phyloP scores from a whole-genome alignment of 306 rosid species.

The Chamaecrista fasciculata region DNA sequence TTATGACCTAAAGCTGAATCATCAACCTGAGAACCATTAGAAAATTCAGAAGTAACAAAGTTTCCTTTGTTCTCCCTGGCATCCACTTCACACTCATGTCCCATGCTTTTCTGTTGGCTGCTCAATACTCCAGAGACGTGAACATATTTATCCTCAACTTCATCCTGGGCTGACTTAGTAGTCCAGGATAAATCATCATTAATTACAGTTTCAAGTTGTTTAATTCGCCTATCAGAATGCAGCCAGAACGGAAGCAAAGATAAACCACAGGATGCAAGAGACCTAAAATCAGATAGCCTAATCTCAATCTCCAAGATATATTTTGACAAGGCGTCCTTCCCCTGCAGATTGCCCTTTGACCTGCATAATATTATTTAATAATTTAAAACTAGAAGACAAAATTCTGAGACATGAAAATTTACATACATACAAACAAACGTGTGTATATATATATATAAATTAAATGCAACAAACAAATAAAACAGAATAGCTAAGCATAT shows the following conservation, averaged over 20 bases:
- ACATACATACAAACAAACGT: too few species aligned
- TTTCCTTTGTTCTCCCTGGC: slow-evolving; percentile 25
- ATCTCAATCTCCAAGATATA: slow-evolving; percentile 74
- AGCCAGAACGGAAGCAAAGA: slow-evolving; percentile 87
- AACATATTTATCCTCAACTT: slow-evolving; percentile 40
- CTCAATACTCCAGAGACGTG: slow-evolving; percentile 31
- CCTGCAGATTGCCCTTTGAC: slow-evolving; percentile 44
- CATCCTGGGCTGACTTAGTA: slow-evolving; percentile 33
- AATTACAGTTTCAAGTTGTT: slow-evolving; percentile 60
- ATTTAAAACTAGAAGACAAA: not conserved
- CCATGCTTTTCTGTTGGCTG: slow-evolving; percentile 32
- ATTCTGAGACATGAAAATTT: not conserved
- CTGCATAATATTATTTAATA: slow-evolving; percentile 43
- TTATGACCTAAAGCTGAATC: slow-evolving; percentile 26
- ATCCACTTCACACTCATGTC: slow-evolving; percentile 36
- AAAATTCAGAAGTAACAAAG: slow-evolving; percentile 36
- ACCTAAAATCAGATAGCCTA: slow-evolving; percentile 74
- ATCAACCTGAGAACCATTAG: slow-evolving; percentile 35
- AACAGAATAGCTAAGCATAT: slow-evolving; percentile 1
- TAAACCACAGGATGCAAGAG: slow-evolving; percentile 59
- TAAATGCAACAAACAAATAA: slow-evolving; percentile 20
- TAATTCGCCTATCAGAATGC: slow-evolving; percentile 74
- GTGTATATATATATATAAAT: not conserved
- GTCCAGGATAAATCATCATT: slow-evolving; percentile 46
- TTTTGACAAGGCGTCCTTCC: slow-evolving; percentile 45